Evolutionary conservation across 2,329 filamentous ascomycete species (phyloP).

Genomic region (Dactylellina parvicollis): DNA sequence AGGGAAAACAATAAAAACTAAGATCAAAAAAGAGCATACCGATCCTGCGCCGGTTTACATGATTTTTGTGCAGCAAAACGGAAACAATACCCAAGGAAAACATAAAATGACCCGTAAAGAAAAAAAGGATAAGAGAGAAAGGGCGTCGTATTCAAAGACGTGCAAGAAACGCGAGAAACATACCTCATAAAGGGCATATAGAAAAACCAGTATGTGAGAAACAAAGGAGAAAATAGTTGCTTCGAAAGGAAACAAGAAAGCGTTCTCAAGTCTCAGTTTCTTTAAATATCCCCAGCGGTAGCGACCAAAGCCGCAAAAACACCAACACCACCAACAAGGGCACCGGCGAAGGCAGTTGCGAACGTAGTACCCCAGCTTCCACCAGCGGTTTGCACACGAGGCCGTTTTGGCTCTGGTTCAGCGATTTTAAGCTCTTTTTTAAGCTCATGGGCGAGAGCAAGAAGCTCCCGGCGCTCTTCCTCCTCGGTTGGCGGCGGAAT

Average conservation of each 20-base stretch:
- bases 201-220: constrained; percentile 15
- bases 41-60: constrained; percentile 53
- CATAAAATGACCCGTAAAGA: constrained; percentile 1
- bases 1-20: background rate
- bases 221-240: constrained; percentile 29
- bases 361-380: constrained; percentile 54
- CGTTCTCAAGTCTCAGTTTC: background rate
- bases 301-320: constrained; percentile 61
- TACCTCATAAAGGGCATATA: no score
- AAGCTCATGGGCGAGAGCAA: constrained; percentile 10
- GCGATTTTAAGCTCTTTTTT: constrained; percentile 30
- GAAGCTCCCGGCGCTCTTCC: constrained; percentile 23
- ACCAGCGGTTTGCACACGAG: constrained; percentile 41
- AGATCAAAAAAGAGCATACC: constrained; percentile 21
- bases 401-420: constrained; percentile 55
- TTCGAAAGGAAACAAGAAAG: constrained; percentile 42
- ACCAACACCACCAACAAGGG: constrained; percentile 60
- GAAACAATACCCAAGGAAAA: constrained; percentile 24
- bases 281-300: constrained; percentile 59
- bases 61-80: constrained; percentile 20
- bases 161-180: no score
- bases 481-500: constrained; percentile 56
- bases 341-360: constrained; percentile 60
- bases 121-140: constrained; percentile 5
- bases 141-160: no score